Evolutionary conservation across 768 basidiomycete species (phyloP).

Genomic region (Boletus speciosus): DNA sequence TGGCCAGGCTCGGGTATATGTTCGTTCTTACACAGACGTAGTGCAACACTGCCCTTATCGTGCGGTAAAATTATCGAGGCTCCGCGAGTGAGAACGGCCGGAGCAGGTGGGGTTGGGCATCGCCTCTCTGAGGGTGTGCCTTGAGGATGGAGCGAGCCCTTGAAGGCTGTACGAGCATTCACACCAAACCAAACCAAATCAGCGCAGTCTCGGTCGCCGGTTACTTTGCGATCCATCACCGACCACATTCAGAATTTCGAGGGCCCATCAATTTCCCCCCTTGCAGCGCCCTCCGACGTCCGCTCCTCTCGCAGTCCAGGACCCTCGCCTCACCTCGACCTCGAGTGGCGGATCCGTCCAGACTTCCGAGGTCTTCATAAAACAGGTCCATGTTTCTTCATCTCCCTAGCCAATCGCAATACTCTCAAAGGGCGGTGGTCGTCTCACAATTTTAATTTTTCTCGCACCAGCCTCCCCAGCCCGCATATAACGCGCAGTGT

Average conservation of each 20-base stretch:
- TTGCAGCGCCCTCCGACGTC: constrained; percentile 16
- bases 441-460: background rate
- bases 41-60: constrained; percentile 15
- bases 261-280: constrained; percentile 5
- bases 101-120: constrained; percentile 6
- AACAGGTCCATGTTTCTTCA: constrained; percentile 17
- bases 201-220: constrained; percentile 8
- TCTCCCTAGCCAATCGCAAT: constrained; percentile 17
- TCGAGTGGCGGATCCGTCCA: constrained; percentile 16
- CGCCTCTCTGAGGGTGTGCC: constrained; percentile 7
- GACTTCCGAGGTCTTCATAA: constrained; percentile 15
- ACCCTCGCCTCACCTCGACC: constrained; percentile 24
- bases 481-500: constrained; percentile 11
- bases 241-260: background rate
- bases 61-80: background rate
- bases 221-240: constrained; percentile 3
- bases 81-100: constrained; percentile 4
- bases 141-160: constrained; percentile 5
- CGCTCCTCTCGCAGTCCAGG: constrained; percentile 12
- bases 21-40: constrained; percentile 15
- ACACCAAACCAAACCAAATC: background rate
- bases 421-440: background rate
- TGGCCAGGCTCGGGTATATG: constrained; percentile 5
- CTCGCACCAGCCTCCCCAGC: background rate
- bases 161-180: constrained; percentile 13